These are phyloP conservation scores for Globisporangium paddicum DNA, from an alignment of 352 stramenopile species.

Conservation along the genomic window DNA sequence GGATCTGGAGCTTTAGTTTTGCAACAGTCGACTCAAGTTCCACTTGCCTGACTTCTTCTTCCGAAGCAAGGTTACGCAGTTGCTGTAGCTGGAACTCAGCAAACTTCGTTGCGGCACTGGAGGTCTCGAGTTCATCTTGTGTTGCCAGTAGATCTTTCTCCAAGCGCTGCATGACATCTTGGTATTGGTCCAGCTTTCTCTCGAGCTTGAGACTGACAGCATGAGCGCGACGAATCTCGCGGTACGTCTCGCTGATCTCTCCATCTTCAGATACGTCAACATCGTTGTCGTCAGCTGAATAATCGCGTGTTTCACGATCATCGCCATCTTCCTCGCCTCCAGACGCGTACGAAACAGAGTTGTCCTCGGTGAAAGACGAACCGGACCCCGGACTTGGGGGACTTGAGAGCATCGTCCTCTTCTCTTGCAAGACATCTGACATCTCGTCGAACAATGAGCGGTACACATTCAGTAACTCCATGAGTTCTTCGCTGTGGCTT, in stretches of 20 bases:
- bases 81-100: conserved; percentile 78
- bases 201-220: conserved; percentile 54
- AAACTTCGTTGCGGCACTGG: conserved; percentile 71
- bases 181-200: conserved; percentile 61
- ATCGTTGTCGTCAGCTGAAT: conserved; percentile 39
- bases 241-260: conserved; percentile 28
- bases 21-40: conserved; percentile 19
- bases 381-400: conserved; percentile 46
- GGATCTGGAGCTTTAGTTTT: conserved; percentile 16
- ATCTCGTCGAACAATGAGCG: conserved; percentile 62
- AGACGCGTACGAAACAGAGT: conserved; percentile 58
- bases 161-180: conserved; percentile 65
- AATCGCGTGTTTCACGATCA: conserved; percentile 21
- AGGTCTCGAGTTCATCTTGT: conserved; percentile 79
- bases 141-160: conserved; percentile 56
- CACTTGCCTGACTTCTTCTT: conserved; percentile 42
- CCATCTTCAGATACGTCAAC: conserved; percentile 29
- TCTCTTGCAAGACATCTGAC: conserved; percentile 46
- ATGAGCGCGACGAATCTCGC: conserved; percentile 63
- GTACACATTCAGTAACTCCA: conserved; percentile 66
- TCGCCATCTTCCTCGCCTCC: conserved; percentile 24
- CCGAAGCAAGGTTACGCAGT: conserved; percentile 42
- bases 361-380: conserved; percentile 65
- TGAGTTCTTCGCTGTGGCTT: conserved; percentile 36
- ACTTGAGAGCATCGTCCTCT: conserved; percentile 37